Base-by-base conservation (phyloP, 1,284 basidiomycete genomes). In the Butyriboletus appendiculatus region DNA sequence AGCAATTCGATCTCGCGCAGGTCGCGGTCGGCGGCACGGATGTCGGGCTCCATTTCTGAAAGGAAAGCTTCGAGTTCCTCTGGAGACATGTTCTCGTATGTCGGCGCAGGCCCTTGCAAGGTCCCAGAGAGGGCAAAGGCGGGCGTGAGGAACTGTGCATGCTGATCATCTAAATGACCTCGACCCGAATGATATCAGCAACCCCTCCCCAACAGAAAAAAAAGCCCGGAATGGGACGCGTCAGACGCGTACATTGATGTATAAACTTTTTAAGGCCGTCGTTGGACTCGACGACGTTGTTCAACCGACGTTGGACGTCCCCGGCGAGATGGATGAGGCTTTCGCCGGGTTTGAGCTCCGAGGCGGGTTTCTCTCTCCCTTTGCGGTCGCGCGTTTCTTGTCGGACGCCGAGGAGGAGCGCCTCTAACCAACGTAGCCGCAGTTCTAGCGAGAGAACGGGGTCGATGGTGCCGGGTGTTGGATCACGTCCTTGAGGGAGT, bases 1-100 rank as follows among this genome's bases (percentile, higher is more conserved):
- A 92, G 69, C 14, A 76, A 66, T 53, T 85, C 84, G 41, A 92
- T 88, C 65, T 92, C 89, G 28, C 80, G 79, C 76, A 91, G 81
- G 61, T 91, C 89, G 11, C 87, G 80, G 59, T 92, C 90, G 12
- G 88, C 89, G 35, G 83, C 80, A 20, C 88, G 86, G 50, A 92
- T 83, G 50, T 92, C 90, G 10, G 82, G 80, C 58, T 92, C 90
- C 82, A 92, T 88, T 62, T 92, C 90, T 0, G 78, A 69, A 14
- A 92, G 68, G 50, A 88, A 77, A 0, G 85, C 84, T 40, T 88
- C 86, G 10, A 91, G 73, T 63, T 90, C 89, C 50, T 79, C 78
- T 0, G 79, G 62, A 0, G 82, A 78, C 81, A 91, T 84, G 45
- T 77, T 77, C 53, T 82, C 81, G 56, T 87, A 87, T 26, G 81